Base-by-base conservation (phyloP, 2,329 filamentous ascomycete species). In the Elsinoe ampelina region DNA sequence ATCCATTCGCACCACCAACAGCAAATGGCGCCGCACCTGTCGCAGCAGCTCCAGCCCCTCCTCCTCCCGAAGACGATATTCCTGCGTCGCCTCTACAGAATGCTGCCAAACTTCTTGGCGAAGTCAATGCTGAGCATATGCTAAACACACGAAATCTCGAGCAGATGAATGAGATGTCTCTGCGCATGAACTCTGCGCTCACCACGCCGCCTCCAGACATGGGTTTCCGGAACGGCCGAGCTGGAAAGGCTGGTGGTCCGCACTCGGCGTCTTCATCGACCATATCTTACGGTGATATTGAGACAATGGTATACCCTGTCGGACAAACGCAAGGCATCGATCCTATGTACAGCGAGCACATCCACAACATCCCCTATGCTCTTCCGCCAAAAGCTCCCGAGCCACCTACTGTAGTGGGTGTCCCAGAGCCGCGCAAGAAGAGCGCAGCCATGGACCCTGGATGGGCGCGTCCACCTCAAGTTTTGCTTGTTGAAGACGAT, bases 241-340 rank as follows among this genome's bases (percentile, higher is more conserved):
- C 74, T 22, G 69, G 71, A 13, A 71, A 74, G 57, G 69, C 69
- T 17, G 63, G 65, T 4, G 65, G 65, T 20, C 72, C 72, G 12
- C 72, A 73, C 34, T 77, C 76, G 4, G 74, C 75, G 32, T 64
- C 72, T 62, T 68, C 74, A 2, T 80, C 80, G 1, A 77, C 74
- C 38, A 73, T 81, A 66, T 76, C 76, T 4, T 78, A 78, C 38
- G 75, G 75, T 12, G 83, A 86, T 57, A 70, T 86, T 43, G 84
- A 87, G 60, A 80, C 79, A 61, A 80, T 95, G 55, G 90, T 96
- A 8, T 97, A 96, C 68, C 91, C 92, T 0, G 89, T 95, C 13
- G 91, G 91, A 15, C 84, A 90, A 62, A 93, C 86, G 0, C 88
- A 95, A 62, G 91, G 91, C 55, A 96, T 96, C 62, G 91, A 96